Conservation (phyloP, 2,329 filamentous ascomycete species). For the Endothia cerciana region DNA sequence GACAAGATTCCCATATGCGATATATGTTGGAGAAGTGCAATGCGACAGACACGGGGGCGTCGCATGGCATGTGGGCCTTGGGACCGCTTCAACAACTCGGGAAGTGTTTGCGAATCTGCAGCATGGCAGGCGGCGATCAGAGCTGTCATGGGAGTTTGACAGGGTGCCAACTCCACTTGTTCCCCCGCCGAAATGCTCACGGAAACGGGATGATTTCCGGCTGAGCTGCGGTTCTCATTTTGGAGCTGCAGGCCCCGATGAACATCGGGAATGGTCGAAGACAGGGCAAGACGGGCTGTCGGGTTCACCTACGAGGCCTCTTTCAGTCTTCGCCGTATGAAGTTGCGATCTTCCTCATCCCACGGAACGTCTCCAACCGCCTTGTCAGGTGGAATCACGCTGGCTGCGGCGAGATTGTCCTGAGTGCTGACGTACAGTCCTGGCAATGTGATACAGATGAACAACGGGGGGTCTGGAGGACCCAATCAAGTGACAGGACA, state of each 20-base stretch:
- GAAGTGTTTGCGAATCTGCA: slow-evolving; percentile 32
- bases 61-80: slow-evolving; percentile 23
- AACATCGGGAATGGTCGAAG: slow-evolving; percentile 16
- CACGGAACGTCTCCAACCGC: background rate
- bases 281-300: slow-evolving; percentile 14
- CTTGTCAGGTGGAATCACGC: background rate
- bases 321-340: background rate
- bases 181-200: slow-evolving; percentile 15
- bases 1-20: background rate
- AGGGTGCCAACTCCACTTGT: slow-evolving; percentile 16
- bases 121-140: slow-evolving; percentile 8
- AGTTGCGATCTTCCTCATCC: slow-evolving; percentile 11
- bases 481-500: background rate
- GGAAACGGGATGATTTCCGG: slow-evolving; percentile 17
- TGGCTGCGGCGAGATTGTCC: background rate
- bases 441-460: background rate
- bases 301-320: background rate
- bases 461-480: background rate
- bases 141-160: slow-evolving; percentile 21
- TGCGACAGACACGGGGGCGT: slow-evolving; percentile 1
- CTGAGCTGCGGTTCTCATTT: slow-evolving; percentile 8
- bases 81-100: slow-evolving; percentile 20
- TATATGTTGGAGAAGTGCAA: background rate
- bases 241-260: slow-evolving; percentile 16
- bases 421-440: background rate